Percentiles rank a stretch among this genome's conserved stretches.
Conservation (phyloP, 345 rosid species). For the Eucalyptus camaldulensis region DNA sequence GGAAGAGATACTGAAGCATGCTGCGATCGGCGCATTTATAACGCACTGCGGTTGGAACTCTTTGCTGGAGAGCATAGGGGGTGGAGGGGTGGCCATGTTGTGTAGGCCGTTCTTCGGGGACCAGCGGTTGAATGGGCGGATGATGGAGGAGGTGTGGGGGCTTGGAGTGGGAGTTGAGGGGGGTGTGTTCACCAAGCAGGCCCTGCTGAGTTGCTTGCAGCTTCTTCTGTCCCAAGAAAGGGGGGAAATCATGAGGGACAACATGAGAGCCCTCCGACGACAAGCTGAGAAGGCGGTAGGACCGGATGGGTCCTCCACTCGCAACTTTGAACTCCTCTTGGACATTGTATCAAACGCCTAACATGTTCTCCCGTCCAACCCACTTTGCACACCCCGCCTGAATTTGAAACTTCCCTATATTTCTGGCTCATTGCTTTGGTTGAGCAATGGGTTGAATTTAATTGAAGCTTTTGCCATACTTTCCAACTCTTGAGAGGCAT, state of each 20-base stretch:
- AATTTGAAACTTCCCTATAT: neutral
- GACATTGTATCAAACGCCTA: neutral
- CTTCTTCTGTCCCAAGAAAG: neutral
- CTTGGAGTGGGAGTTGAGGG: slow-evolving; percentile 1
- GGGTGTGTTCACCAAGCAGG: slow-evolving; percentile 3
- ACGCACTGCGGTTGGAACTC: slow-evolving; percentile 32
- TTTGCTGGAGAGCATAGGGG: slow-evolving; percentile 13
- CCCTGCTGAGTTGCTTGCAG: neutral
- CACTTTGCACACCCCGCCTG: neutral
- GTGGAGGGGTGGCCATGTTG: slow-evolving; percentile 20
- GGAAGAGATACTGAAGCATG: neutral
- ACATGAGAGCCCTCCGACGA: neutral
- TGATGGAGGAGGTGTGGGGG: slow-evolving; percentile 12
- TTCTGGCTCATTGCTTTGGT: neutral
- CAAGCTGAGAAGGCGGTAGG: neutral
- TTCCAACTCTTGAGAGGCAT: neutral
- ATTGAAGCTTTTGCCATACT: neutral
- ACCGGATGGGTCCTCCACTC: slow-evolving; percentile 1
- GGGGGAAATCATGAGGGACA: slow-evolving; percentile 6
- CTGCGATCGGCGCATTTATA: slow-evolving; percentile 10
- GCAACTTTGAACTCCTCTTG: slow-evolving; percentile 1
- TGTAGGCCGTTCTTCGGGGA: slow-evolving; percentile 26
- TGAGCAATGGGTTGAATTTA: neutral
- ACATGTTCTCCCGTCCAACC: neutral
- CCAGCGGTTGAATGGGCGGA: slow-evolving; percentile 15